Conservation (phyloP, 139 green algal species). For the Chlamydomonas schloesseri region DNA sequence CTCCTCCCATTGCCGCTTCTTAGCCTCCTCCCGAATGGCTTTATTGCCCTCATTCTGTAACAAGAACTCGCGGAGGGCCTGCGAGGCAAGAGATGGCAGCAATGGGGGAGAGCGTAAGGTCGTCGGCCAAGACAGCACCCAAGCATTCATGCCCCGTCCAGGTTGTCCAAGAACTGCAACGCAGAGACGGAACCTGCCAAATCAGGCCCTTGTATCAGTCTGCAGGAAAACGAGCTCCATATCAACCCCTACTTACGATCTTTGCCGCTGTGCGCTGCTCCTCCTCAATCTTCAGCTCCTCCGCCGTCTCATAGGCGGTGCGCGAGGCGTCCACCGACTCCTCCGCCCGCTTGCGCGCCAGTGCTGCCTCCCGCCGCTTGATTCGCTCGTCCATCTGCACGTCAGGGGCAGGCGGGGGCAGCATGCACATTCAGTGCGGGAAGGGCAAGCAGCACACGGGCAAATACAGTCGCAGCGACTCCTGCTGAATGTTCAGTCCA, state of each 20-base stretch:
- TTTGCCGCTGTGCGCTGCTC: slow-evolving; percentile 9
- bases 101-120: not conserved
- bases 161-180: too few species aligned
- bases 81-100: not conserved
- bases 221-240: too few species aligned
- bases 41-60: slow-evolving; percentile 49
- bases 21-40: slow-evolving; percentile 35
- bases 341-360: slow-evolving; percentile 21
- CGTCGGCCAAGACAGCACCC: too few species aligned
- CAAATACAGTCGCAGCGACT: not conserved
- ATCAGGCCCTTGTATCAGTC: too few species aligned
- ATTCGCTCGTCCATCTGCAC: slow-evolving; percentile 14
- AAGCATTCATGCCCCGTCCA: too few species aligned
- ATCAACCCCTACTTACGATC: slow-evolving; percentile 4
- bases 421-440: too few species aligned
- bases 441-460: not conserved
- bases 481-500: too few species aligned
- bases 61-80: slow-evolving; percentile 48
- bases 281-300: slow-evolving; percentile 56
- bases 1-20: slow-evolving; percentile 50
- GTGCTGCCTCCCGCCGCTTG: slow-evolving; percentile 12
- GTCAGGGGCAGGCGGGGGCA: too few species aligned
- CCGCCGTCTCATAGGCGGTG: slow-evolving; percentile 53
- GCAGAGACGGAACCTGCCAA: too few species aligned
- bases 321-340: slow-evolving; percentile 43